Conservation (phyloP, 2,329 filamentous ascomycete species). For the Pseudogymnoascus sp. region DNA sequence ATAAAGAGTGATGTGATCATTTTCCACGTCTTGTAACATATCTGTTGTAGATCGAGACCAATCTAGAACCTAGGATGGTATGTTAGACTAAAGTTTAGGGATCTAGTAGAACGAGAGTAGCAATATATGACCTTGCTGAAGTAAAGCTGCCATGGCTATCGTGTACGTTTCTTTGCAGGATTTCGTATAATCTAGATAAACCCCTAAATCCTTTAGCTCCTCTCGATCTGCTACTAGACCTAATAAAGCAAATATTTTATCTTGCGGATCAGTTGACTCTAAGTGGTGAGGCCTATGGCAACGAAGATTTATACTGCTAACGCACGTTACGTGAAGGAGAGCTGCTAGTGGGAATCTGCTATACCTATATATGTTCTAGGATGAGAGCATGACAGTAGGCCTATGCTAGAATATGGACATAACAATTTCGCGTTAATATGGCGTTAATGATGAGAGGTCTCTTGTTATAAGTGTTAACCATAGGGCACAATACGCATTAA, state of each 20-base stretch:
- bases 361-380: slow-evolving; percentile 12
- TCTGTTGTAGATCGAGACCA: slow-evolving; percentile 10
- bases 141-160: background rate
- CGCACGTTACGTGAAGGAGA: slow-evolving; percentile 10
- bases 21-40: slow-evolving; percentile 8
- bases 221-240: slow-evolving; percentile 12
- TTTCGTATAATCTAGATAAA: slow-evolving; percentile 12
- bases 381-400: slow-evolving; percentile 8
- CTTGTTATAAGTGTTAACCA: slow-evolving; percentile 7
- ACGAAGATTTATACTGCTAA: slow-evolving; percentile 6
- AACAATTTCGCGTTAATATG: slow-evolving; percentile 9
- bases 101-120: slow-evolving; percentile 8
- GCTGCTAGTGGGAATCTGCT: slow-evolving; percentile 9
- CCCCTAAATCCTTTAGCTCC: slow-evolving; percentile 9
- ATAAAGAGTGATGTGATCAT: slow-evolving; percentile 11
- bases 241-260: slow-evolving; percentile 14
- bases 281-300: background rate
- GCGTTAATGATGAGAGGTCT: slow-evolving; percentile 9
- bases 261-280: slow-evolving; percentile 13
- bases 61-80: slow-evolving; percentile 12
- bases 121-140: slow-evolving; percentile 11
- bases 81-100: slow-evolving; percentile 1
- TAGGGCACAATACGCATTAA: slow-evolving; percentile 13
- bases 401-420: background rate
- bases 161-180: slow-evolving; percentile 11